Evolutionary conservation across 768 basidiomycete genomes (phyloP).

Genomic region (Serendipita sp.): DNA sequence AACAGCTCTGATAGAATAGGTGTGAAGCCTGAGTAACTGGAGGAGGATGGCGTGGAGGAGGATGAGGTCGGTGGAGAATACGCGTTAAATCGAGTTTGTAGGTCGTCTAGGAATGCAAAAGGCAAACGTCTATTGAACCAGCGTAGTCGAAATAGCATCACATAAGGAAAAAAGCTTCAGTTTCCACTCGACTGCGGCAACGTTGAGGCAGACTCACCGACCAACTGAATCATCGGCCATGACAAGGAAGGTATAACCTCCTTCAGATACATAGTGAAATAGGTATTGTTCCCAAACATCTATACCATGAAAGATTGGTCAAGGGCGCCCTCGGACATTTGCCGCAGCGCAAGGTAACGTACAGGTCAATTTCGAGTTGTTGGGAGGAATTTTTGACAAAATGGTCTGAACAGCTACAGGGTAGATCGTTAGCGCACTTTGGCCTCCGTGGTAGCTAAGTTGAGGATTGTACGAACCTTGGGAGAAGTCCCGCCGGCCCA

Average conservation of each 20-base stretch:
- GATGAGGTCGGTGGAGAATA: slow-evolving; percentile 34
- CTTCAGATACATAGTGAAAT: slow-evolving; percentile 87
- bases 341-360: slow-evolving; percentile 8
- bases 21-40: slow-evolving; percentile 55
- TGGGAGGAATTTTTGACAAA: slow-evolving; percentile 87
- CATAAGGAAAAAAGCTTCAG: neutral
- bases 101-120: slow-evolving; percentile 78
- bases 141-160: neutral
- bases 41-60: slow-evolving; percentile 32
- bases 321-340: neutral
- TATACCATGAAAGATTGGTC: slow-evolving; percentile 42
- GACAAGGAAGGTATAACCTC: slow-evolving; percentile 73
- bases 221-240: slow-evolving; percentile 92
- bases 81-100: slow-evolving; percentile 49
- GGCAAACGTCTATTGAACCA: slow-evolving; percentile 54
- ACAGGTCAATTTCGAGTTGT: slow-evolving; percentile 43
- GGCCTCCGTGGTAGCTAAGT: neutral
- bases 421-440: neutral
- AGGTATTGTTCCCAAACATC: slow-evolving; percentile 90
- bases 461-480: slow-evolving; percentile 40
- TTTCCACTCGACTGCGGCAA: neutral
- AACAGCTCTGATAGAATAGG: slow-evolving; percentile 57
- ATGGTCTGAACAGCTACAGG: slow-evolving; percentile 66
- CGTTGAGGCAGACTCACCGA: slow-evolving; percentile 33
- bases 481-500: slow-evolving; percentile 71